Evolutionary conservation across 371 early-diverging fungal species (phyloP), one percentile per base, ranked within the genome.

Genomic region (Rhizopus delemar): DNA sequence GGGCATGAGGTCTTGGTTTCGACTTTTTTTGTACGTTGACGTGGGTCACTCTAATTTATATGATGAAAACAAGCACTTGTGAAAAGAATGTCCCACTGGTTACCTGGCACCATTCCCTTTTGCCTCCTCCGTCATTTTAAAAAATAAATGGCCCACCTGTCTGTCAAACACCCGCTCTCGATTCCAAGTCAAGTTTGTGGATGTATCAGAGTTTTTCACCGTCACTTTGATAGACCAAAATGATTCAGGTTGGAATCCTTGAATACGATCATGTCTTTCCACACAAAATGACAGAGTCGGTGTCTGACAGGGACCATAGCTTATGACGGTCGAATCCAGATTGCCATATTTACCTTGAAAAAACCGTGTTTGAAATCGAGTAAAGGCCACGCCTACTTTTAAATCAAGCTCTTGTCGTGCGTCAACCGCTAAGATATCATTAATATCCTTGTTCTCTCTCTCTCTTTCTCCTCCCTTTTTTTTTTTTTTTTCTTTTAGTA

Each of bases 401-500:
- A 90, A 67, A 81, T 90, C 90, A 7, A 90, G 63, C 58, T 90
- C 90, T 54, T 86, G 86, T 34, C 90, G 68, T 12, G 85, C 81
- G 67, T 85, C 88, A 29, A 90, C 90, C 7, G 90, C 89, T 66
- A 57, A 29, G 12, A 3, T 53, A 38, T 53, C 22, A 39, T 22
- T 28, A 22, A 22, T 22, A 22, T 22, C 22, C 22, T 22, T 2
- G 22, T 22, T 22, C 22, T 22, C 22, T 22, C 1, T 22, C 22
- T 22, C 8, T 15, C 15, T 36, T 16, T n/a, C n/a, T n/a, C n/a
- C n/a, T n/a, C n/a, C n/a, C n/a, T n/a, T 52, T 13, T 36, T 35
- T 36, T 22, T 15, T 43, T 11, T 38, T 7, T 38, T 2, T 1
- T 6, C 34, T 16, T 12, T 39, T 3, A 22, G 13, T 65, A 73